A percentile compares a stretch with the other conserved stretches of the same genome.
Conservation (phyloP, 2,329 filamentous ascomycete genomes). For the Cercospora citrullina region DNA sequence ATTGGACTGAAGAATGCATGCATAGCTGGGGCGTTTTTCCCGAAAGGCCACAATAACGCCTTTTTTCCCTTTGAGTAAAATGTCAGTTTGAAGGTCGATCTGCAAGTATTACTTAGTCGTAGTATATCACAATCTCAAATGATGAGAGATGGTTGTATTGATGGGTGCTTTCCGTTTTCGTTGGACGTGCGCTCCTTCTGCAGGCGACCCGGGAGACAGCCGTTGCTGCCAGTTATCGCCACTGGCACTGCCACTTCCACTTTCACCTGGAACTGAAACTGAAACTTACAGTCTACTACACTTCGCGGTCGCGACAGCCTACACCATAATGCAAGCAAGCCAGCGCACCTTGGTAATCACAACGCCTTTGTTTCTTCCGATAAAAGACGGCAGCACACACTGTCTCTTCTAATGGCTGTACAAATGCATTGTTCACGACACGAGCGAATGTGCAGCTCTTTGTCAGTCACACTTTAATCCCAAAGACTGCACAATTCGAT, state of each 20-base stretch:
- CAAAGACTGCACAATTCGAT: not conserved
- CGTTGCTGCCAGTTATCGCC: too few relatives aligned
- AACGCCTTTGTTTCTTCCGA: too few relatives aligned
- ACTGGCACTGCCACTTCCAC: too few relatives aligned
- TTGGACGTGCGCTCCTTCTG: too few relatives aligned
- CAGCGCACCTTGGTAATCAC: too few relatives aligned
- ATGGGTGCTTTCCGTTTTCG: not conserved
- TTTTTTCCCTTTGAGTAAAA: not conserved
- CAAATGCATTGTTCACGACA: not conserved
- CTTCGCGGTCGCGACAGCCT: too few relatives aligned
- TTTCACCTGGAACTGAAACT: too few relatives aligned
- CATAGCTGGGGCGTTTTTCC: slow-evolving; percentile 2
- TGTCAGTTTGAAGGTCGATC: not conserved
- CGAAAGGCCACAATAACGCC: not conserved
- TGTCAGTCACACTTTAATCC: not conserved
- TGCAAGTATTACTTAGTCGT: slow-evolving; percentile 4
- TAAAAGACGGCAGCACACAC: not conserved
- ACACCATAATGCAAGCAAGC: too few relatives aligned
- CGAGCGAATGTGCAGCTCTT: not conserved
- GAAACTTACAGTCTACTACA: too few relatives aligned
- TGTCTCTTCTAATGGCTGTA: not conserved
- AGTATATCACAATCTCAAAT: not conserved
- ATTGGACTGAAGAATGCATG: not conserved
- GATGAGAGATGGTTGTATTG: not conserved
- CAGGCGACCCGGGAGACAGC: too few relatives aligned